Conservation (phyloP, 148 eudicot genomes). For the Amaranthus palmeri region DNA sequence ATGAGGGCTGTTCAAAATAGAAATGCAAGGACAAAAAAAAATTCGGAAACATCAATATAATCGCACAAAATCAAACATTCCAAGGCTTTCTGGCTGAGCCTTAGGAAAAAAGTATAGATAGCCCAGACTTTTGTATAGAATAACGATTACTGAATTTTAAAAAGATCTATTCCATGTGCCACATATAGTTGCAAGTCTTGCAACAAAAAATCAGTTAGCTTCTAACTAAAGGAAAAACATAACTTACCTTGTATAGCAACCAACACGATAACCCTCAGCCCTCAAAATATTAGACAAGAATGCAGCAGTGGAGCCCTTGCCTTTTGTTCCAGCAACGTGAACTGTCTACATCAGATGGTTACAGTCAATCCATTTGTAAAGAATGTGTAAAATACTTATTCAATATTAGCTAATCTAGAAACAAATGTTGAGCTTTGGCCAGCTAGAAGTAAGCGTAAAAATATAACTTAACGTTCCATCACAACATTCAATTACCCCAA, state of each 20-base stretch:
- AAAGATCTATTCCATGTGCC: no score
- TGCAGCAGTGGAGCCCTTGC: constrained; percentile 97
- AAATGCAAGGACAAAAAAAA: neutral
- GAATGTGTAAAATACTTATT: neutral
- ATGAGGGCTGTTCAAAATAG: constrained; percentile 75
- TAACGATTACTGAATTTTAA: no score
- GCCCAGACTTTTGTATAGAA: no score
- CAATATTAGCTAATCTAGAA: neutral
- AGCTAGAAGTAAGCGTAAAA: no score
- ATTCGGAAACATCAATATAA: neutral
- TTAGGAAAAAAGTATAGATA: neutral
- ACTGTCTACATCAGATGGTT: constrained; percentile 40
- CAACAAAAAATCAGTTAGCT: neutral
- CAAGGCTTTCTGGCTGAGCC: neutral
- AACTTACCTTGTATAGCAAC: constrained; percentile 77
- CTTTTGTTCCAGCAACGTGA: constrained; percentile 96
- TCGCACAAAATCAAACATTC: neutral
- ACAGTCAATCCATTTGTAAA: neutral
- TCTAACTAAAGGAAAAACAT: neutral
- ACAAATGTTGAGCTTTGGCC: no score
- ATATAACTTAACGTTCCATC: no score
- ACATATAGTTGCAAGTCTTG: neutral
- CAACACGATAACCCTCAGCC: constrained; percentile 86
- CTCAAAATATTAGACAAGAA: constrained; percentile 78
- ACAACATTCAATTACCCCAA: no score